phyloP scores from a whole-genome alignment of 306 rosid genomes.

The Trichosanthes cucumerina region DNA sequence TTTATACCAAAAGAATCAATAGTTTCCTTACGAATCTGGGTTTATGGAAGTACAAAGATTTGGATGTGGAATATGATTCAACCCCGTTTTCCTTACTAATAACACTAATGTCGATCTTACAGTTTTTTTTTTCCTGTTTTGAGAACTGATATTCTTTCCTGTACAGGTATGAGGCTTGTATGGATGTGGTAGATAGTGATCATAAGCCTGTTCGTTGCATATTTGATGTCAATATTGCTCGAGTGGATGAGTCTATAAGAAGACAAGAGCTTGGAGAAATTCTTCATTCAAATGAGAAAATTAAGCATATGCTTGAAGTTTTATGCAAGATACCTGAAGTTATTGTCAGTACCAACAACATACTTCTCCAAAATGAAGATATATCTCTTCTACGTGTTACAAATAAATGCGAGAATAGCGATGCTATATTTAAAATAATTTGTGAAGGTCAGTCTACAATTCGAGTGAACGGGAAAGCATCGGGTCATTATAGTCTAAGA shows the following conservation, averaged over 20 bases:
- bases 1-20: too few relatives aligned
- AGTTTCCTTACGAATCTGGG: neutral
- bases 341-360: constrained; percentile 83
- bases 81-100: neutral
- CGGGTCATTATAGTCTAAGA: constrained; percentile 40
- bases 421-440: constrained; percentile 59
- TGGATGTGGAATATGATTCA: neutral
- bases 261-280: constrained; percentile 87
- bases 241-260: constrained; percentile 82
- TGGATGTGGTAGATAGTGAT: constrained; percentile 97
- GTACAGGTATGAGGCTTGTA: constrained; percentile 84
- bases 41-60: neutral
- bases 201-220: constrained; percentile 97
- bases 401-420: constrained; percentile 49
- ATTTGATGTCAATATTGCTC: constrained; percentile 68
- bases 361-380: constrained; percentile 87
- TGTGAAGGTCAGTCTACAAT: constrained; percentile 69
- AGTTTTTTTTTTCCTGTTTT: neutral
- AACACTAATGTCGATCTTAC: neutral
- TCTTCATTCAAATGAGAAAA: constrained; percentile 54
- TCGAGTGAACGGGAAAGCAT: constrained; percentile 38
- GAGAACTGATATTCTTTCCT: constrained; percentile 13
- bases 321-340: constrained; percentile 78
- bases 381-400: constrained; percentile 77
- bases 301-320: constrained; percentile 41